phyloP scores from a whole-genome alignment of 1,284 basidiomycete genomes.

The Rhizoctonia solani region DNA sequence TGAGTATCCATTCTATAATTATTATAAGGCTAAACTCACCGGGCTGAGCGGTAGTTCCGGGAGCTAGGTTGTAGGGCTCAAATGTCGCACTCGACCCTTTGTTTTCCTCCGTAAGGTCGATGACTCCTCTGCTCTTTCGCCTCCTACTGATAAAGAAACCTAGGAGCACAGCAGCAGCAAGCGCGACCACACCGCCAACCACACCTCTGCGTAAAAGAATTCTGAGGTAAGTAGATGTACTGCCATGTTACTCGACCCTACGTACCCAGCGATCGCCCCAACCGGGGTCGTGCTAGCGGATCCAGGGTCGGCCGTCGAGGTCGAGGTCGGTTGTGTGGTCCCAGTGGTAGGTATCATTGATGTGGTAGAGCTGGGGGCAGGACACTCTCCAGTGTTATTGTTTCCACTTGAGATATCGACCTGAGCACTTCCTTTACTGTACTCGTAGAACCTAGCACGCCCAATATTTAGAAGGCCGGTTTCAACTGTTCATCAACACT shows the following conservation, averaged over 20 bases:
- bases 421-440: not conserved
- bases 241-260: no score
- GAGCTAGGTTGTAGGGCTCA: not conserved
- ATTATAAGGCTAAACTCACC: not conserved
- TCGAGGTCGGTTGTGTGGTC: no score
- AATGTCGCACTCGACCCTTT: not conserved
- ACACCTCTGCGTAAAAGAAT: not conserved
- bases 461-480: not conserved
- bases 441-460: constrained; percentile 10
- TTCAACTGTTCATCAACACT: not conserved
- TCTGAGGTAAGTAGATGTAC: no score
- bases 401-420: not conserved
- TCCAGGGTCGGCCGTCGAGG: no score
- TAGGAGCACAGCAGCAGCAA: not conserved
- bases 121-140: not conserved
- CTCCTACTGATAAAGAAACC: not conserved
- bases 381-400: not conserved
- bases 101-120: not conserved
- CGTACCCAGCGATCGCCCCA: constrained; percentile 1
- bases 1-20: not conserved
- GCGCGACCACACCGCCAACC: not conserved
- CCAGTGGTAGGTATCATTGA: not conserved
- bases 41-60: not conserved
- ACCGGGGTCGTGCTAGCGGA: not conserved
- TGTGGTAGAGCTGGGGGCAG: not conserved